Base-by-base conservation (phyloP, 2,329 filamentous ascomycete species). In the Sarocladium brachiariae region DNA sequence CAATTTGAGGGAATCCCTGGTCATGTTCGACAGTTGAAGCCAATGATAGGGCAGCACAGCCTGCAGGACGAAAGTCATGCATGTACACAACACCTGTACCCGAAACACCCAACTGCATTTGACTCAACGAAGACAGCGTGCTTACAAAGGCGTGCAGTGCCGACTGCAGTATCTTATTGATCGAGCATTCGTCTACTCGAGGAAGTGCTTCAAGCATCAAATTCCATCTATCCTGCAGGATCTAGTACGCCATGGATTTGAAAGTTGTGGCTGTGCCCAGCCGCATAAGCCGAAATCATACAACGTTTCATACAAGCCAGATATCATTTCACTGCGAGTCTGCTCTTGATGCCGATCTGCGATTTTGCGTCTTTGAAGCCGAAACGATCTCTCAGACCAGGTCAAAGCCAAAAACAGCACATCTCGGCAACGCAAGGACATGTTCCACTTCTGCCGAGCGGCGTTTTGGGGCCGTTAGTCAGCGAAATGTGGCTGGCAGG, bases 181-280 rank as follows among this genome's bases (percentile, higher is more conserved):
- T 43, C 27, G 19, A 23, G 23, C 10, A 3, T 13, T 16, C 11
- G 11, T 4, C 37, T 7, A 39, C 37, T 39, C 16, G 16, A 14
- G n/a, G 27, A 30, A 30, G 27, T 13, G 27, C 27, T 30, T 30
- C 27, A 43, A n/a, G 4, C 23, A 19, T 3, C 3, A n/a, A 27
- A 25, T 25, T 11, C 3, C 16, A 23, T 8, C 4, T 19, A 39
- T 23, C 16, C 10, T 16, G 21, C 39, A 43, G 39, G 39, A 14
- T n/a, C 39, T 27, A 5, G 24, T 10, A 43, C 4, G 18, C 11
- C 21, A 43, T 16, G 4, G 23, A 7, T 31, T 4, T 4, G 7
- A 33, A 33, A 25, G 39, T 5, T 18, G 35, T 47, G 43, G 43
- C 43, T 47, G 43, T 47, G 43, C 43, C n/a, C 21, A 23, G 11